Conservation (phyloP, 495 filamentous ascomycete genomes). For the Penicillium silybi region DNA sequence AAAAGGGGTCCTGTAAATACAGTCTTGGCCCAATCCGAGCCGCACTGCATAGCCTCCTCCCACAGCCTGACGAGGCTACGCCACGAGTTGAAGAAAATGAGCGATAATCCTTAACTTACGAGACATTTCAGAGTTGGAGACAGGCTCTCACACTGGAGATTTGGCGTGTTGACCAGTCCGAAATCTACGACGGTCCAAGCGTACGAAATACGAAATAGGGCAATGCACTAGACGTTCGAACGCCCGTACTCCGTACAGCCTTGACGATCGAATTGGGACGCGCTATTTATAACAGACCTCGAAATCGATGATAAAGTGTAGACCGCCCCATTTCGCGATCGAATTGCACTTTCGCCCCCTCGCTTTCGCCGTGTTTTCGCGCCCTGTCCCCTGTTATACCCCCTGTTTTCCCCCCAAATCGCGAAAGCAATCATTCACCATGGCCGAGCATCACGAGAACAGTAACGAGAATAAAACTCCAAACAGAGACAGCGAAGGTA, state of each 20-base stretch:
- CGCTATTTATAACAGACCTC: slow-evolving; percentile 2
- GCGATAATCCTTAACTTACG: no score
- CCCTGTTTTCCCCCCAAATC: neutral
- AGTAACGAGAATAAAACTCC: no score
- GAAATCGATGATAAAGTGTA: slow-evolving; percentile 1
- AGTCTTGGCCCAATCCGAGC: neutral
- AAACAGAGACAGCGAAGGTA: slow-evolving; percentile 1
- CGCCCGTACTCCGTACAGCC: neutral
- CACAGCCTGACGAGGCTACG: no score
- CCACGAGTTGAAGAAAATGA: no score
- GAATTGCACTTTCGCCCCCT: neutral
- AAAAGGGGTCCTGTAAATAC: neutral
- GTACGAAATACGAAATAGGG: neutral
- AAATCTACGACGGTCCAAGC: neutral
- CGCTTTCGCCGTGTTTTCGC: neutral
- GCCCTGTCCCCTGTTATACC: neutral
- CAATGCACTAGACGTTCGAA: neutral
- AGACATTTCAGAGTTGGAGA: no score
- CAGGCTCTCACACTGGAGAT: no score
- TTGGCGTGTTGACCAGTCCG: neutral
- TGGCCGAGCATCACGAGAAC: neutral
- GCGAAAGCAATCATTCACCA: neutral
- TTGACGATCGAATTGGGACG: neutral
- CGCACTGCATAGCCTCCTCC: no score
- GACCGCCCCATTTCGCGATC: neutral